A percentile compares a stretch with the other conserved stretches of the same genome.
These are phyloP conservation scores for Coniochaeta prunicola DNA, from an alignment of 2,329 filamentous ascomycete genomes.

Conservation along the genomic window DNA sequence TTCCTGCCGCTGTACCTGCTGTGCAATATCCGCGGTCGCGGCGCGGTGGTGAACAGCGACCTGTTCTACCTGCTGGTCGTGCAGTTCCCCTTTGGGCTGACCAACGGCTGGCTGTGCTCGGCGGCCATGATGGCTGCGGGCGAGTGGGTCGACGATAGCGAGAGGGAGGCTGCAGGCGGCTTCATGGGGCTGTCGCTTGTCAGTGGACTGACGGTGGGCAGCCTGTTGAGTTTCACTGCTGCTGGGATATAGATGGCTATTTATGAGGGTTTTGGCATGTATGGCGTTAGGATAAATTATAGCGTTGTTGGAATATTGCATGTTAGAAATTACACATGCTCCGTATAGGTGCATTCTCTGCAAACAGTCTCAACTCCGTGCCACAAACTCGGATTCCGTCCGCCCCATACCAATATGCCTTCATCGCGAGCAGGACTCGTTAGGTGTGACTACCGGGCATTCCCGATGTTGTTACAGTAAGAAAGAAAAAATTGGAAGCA, in stretches of 20 bases:
- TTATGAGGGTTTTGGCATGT: not conserved
- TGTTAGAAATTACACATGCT: too few relatives aligned
- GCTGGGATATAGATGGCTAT: slow-evolving; percentile 31
- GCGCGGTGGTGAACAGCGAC: slow-evolving; percentile 70
- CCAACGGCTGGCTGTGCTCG: slow-evolving; percentile 81
- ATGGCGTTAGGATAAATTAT: not conserved
- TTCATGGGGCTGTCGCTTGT: slow-evolving; percentile 95
- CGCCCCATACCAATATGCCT: too few relatives aligned
- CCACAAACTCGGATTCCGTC: too few relatives aligned
- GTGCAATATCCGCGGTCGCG: slow-evolving; percentile 77
- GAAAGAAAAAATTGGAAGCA: too few relatives aligned
- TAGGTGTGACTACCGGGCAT: too few relatives aligned
- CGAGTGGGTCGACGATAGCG: slow-evolving; percentile 72
- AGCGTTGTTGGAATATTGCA: not conserved
- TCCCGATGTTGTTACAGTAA: too few relatives aligned
- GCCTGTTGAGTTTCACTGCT: slow-evolving; percentile 76
- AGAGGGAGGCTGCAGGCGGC: slow-evolving; percentile 81
- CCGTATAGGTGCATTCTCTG: too few relatives aligned
- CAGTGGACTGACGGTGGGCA: slow-evolving; percentile 74
- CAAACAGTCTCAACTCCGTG: too few relatives aligned
- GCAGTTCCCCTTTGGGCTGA: slow-evolving; percentile 75
- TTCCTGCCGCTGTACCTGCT: slow-evolving; percentile 84
- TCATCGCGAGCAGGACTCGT: too few relatives aligned
- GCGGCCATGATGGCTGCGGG: slow-evolving; percentile 87
- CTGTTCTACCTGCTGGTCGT: slow-evolving; percentile 81